phyloP scores from a whole-genome alignment of 345 rosid genomes.

The Schrenkiella parvula region DNA sequence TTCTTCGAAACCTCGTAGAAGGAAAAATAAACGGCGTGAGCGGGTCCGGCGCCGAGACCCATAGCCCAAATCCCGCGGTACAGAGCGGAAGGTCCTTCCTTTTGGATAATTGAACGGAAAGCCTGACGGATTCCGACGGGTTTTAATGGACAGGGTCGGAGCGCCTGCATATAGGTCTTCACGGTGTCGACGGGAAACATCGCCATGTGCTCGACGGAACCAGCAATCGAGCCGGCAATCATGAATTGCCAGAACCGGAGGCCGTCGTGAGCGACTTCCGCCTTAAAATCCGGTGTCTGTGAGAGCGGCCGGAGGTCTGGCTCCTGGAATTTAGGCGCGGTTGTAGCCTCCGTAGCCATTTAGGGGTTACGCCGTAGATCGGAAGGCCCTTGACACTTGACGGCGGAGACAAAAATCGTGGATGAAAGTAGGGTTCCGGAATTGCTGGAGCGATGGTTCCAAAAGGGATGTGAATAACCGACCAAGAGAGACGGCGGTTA shows the following conservation, averaged over 20 bases:
- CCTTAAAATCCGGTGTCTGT: slow-evolving; percentile 38
- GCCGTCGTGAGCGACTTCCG: slow-evolving; percentile 65
- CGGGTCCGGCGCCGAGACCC: slow-evolving; percentile 97
- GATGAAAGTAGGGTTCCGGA: neutral
- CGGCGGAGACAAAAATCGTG: neutral
- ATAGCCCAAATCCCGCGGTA: slow-evolving; percentile 94
- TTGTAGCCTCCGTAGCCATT: slow-evolving; percentile 58
- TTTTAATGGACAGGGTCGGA: slow-evolving; percentile 80
- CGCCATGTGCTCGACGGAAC: slow-evolving; percentile 91
- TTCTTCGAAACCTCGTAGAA: slow-evolving; percentile 75
- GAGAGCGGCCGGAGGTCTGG: slow-evolving; percentile 43
- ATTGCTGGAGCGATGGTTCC: neutral
- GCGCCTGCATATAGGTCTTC: slow-evolving; percentile 93
- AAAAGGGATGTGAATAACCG: slow-evolving; percentile 11
- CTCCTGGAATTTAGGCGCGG: slow-evolving; percentile 32
- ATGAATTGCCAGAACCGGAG: slow-evolving; percentile 93
- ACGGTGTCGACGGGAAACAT: slow-evolving; percentile 96
- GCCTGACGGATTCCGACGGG: slow-evolving; percentile 70
- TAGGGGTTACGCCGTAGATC: neutral
- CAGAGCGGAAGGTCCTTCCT: slow-evolving; percentile 65
- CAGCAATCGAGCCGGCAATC: slow-evolving; percentile 93
- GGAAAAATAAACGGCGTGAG: slow-evolving; percentile 95
- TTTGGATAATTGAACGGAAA: slow-evolving; percentile 58
- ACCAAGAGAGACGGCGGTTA: slow-evolving; percentile 14
- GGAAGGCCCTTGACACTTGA: neutral